Evolutionary conservation across 495 filamentous ascomycete species (phyloP).

Genomic region (Aspergillus bertholletiae): DNA sequence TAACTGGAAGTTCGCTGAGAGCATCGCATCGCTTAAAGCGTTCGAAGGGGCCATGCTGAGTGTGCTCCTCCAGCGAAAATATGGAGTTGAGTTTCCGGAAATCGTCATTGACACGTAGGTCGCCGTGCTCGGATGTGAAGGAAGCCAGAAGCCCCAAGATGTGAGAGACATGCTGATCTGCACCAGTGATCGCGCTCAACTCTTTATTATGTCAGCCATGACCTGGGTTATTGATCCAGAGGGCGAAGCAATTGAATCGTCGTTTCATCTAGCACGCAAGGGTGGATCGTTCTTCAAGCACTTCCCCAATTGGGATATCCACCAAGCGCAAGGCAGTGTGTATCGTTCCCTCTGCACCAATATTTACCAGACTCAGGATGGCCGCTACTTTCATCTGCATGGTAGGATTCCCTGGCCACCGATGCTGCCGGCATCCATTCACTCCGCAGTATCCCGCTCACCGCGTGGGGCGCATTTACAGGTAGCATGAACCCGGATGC

Average conservation of each 20-base stretch:
- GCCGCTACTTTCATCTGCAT: conserved; percentile 50
- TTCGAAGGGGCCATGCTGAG: conserved; percentile 54
- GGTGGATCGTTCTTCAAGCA: too few species aligned
- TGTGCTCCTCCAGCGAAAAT: conserved; percentile 46
- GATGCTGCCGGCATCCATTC: background rate
- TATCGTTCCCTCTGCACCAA: conserved; percentile 40
- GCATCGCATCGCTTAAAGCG: conserved; percentile 55
- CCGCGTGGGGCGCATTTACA: background rate
- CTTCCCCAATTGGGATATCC: conserved; percentile 21
- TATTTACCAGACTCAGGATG: conserved; percentile 50
- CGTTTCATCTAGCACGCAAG: conserved; percentile 2
- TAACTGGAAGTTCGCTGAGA: conserved; percentile 55
- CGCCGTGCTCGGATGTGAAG: background rate
- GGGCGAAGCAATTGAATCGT: too few species aligned
- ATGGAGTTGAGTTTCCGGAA: conserved; percentile 30
- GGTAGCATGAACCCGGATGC: conserved; percentile 43
- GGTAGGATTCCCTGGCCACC: conserved; percentile 13
- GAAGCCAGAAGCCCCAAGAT: too few species aligned
- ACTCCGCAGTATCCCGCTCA: background rate
- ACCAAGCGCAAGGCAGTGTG: conserved; percentile 7
- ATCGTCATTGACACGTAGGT: conserved; percentile 49
- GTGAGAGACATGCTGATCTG: too few species aligned
- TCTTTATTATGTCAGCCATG: too few species aligned
- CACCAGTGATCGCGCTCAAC: too few species aligned
- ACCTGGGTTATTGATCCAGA: too few species aligned